These are phyloP conservation scores for Skeletonema marinoi DNA, from an alignment of 108 stramenopile species.

Conservation along the genomic window DNA sequence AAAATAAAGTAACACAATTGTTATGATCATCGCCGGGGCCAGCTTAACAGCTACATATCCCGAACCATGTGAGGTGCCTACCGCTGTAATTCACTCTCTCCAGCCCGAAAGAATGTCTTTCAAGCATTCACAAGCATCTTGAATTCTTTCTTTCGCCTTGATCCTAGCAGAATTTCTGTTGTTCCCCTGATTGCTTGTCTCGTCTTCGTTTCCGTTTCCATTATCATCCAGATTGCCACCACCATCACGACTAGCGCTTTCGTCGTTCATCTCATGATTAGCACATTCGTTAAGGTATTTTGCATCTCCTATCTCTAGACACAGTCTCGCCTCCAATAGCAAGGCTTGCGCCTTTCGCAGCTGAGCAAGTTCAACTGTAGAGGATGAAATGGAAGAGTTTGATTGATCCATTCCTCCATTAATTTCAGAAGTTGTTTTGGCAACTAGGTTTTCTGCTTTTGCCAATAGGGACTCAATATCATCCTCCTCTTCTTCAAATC, in stretches of 20 bases:
- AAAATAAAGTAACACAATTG: no score
- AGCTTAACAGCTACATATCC: no score
- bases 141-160: conserved; percentile 21
- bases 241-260: background rate
- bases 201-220: background rate
- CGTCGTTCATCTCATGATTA: background rate
- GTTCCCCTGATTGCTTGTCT: background rate
- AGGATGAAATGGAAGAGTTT: background rate
- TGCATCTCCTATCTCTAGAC: conserved; percentile 17
- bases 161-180: background rate
- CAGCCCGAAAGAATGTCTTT: background rate
- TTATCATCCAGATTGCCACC: background rate
- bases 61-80: no score
- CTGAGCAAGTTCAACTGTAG: conserved; percentile 7
- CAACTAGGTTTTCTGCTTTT: conserved; percentile 32
- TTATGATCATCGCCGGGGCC: no score
- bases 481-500: conserved; percentile 33
- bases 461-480: conserved; percentile 27
- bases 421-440: conserved; percentile 3
- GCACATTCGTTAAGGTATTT: background rate
- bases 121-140: conserved; percentile 17
- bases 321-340: conserved; percentile 34
- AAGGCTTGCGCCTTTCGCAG: conserved; percentile 28
- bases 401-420: background rate
- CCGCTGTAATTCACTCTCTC: background rate